Base-by-base conservation (phyloP, 345 rosid species). In the Orychophragmus violaceus region DNA sequence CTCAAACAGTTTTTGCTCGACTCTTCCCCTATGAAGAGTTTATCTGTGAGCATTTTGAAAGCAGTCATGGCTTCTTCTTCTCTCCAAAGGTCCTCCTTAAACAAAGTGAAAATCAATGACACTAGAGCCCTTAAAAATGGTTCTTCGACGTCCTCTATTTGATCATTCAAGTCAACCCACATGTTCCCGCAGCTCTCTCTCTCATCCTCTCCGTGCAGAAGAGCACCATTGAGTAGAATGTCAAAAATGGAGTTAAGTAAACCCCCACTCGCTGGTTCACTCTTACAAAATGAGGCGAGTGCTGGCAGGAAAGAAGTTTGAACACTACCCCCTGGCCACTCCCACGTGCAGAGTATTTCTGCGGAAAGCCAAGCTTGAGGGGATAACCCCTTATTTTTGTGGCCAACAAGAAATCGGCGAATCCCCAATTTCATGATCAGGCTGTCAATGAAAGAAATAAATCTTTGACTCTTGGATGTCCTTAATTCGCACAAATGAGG, bases 251-350 rank as follows among this genome's bases (percentile, higher is more conserved):
- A 83, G 76, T 88, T 88, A 57, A 93, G 74, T 14, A 84, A 68
- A 72, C 67, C 72, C 59, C 79, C 81, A 55, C 24, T 56, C 33
- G 53, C 66, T 68, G 71, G 72, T 68, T 70, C 74, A 58, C 68
- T 72, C 82, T 78, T 82, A 78, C 82, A 76, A 85, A 69, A 82
- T 25, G 78, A 72, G 72, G 78, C 71, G 66, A 93, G 66, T 13
- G 55, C 64, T 57, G 97, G 97, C 60, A 93, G 74, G 76, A 93
- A 93, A 63, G 92, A 85, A 74, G 79, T 60, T 32, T 76, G 35
- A 74, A 83, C 89, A 79, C 76, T 78, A 65, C 98, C 94, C 42
- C 96, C 98, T 35, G 86, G 86, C 98, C 98, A 90, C 77, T 87
- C 82, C 97, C 98, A 93, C 22, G 90, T 82, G 82, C 96, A 90